Evolutionary conservation across 2,329 filamentous ascomycete genomes (phyloP).

Genomic region (Plenodomus biglobosus): DNA sequence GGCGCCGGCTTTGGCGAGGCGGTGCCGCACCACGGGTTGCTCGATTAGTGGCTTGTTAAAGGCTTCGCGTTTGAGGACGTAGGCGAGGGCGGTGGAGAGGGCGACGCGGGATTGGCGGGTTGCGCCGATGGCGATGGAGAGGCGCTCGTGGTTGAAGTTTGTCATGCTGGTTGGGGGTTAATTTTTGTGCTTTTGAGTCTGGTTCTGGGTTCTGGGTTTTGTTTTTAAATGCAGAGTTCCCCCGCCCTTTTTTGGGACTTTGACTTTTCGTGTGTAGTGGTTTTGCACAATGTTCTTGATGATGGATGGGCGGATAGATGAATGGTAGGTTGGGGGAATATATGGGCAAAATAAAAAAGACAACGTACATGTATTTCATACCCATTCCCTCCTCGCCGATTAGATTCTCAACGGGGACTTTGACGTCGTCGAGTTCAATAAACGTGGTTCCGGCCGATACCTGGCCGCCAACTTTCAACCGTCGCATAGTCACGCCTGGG

Average conservation of each 20-base stretch:
- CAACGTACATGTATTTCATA: slow-evolving; percentile 63
- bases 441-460: slow-evolving; percentile 69
- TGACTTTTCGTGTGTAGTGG: no score
- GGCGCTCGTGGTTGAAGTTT: slow-evolving; percentile 78
- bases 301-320: no score
- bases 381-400: slow-evolving; percentile 70
- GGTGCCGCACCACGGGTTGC: slow-evolving; percentile 71
- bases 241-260: no score
- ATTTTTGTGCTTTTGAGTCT: no score
- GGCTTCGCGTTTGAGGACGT: slow-evolving; percentile 66
- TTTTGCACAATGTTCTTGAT: no score
- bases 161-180: slow-evolving; percentile 60
- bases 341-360: not conserved
- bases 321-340: no score
- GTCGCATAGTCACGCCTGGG: slow-evolving; percentile 67
- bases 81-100: slow-evolving; percentile 61
- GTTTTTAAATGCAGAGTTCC: no score
- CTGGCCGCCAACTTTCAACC: slow-evolving; percentile 67
- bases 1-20: slow-evolving; percentile 70
- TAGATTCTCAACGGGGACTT: slow-evolving; percentile 69
- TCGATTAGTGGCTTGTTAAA: slow-evolving; percentile 71
- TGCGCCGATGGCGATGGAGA: slow-evolving; percentile 65
- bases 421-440: slow-evolving; percentile 74
- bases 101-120: slow-evolving; percentile 65
- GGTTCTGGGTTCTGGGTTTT: no score